phyloP scores from a whole-genome alignment of 129 eudicot species.

The Helianthus tuberosus region DNA sequence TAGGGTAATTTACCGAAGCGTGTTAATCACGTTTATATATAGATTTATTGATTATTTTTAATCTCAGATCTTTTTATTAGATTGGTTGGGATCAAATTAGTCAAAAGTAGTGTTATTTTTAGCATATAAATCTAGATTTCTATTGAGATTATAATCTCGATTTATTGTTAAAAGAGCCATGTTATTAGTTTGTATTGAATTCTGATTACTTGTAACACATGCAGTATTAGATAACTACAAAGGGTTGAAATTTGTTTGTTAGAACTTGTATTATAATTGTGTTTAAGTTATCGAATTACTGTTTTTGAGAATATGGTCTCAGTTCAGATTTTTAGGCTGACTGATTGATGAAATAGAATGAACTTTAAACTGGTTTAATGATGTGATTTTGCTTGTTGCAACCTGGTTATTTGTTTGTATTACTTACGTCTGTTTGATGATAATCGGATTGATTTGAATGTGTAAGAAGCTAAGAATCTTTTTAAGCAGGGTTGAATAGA shows the following conservation, averaged over 20 bases:
- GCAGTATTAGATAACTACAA: slow-evolving; percentile 4
- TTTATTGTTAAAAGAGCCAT: background rate
- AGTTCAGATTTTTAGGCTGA: background rate
- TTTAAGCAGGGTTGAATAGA: background rate
- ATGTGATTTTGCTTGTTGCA: background rate
- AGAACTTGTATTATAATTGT: background rate
- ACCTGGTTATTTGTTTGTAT: slow-evolving; percentile 4
- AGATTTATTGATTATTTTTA: background rate
- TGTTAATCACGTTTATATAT: background rate
- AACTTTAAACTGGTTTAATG: background rate
- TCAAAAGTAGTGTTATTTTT: background rate
- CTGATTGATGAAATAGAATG: no score
- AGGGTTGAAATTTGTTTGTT: background rate
- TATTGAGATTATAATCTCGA: slow-evolving; percentile 9
- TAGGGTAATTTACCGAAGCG: background rate
- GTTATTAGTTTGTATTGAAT: background rate
- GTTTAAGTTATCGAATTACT: background rate
- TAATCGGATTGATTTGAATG: slow-evolving; percentile 4
- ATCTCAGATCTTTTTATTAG: background rate
- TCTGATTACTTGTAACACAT: background rate
- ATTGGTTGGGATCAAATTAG: background rate
- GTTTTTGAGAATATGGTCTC: background rate
- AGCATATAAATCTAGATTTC: background rate
- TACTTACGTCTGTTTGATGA: background rate
- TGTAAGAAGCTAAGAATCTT: background rate